phyloP scores from a whole-genome alignment of 345 rosid genomes.

The Heritiera fomes region DNA sequence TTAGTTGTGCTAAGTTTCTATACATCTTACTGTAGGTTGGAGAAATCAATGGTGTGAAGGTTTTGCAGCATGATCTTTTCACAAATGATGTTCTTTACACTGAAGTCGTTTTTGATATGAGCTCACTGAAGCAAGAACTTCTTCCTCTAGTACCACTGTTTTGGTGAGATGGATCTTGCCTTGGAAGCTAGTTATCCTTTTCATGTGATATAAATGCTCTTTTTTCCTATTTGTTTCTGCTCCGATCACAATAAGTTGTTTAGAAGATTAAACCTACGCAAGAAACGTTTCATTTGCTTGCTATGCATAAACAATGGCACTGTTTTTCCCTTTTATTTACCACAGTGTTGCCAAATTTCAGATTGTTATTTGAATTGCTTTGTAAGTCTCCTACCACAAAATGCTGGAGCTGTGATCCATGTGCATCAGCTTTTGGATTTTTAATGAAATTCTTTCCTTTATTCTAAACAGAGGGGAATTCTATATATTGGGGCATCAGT shows the following conservation, averaged over 20 bases:
- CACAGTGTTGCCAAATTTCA: neutral
- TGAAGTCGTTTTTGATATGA: constrained; percentile 88
- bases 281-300: neutral
- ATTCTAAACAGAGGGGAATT: neutral
- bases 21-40: constrained; percentile 55
- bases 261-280: neutral
- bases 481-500: neutral
- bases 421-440: neutral
- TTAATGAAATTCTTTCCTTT: neutral
- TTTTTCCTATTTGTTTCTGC: neutral
- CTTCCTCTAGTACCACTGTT: constrained; percentile 89
- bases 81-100: constrained; percentile 92
- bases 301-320: neutral
- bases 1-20: neutral
- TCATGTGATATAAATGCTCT: constrained; percentile 15
- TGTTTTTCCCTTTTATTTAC: neutral
- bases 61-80: constrained; percentile 87
- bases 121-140: constrained; percentile 81
- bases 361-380: neutral
- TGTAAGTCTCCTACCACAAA: constrained; percentile 3
- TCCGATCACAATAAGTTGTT: neutral
- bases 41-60: constrained; percentile 80
- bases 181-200: constrained; percentile 19
- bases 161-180: constrained; percentile 60
- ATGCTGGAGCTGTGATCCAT: neutral